A percentile compares a stretch with the other conserved stretches of the same genome.
phyloP scores from a whole-genome alignment of 2,329 filamentous ascomycete species.

The Didymella sp. region DNA sequence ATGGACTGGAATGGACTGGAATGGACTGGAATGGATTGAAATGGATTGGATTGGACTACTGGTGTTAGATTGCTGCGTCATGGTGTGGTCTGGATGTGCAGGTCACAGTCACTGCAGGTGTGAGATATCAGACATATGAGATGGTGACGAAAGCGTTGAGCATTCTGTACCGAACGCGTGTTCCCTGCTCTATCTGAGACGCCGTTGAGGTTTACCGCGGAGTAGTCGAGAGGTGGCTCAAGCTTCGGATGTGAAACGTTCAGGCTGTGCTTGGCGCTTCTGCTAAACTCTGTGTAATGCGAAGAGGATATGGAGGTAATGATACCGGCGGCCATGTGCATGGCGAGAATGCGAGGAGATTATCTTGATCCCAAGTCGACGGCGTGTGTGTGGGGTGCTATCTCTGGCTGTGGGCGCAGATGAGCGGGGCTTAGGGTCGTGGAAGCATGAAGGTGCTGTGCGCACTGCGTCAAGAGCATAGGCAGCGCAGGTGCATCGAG shows the following conservation, averaged over 20 bases:
- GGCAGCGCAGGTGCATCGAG: neutral
- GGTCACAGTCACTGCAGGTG: neutral
- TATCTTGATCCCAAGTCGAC: neutral
- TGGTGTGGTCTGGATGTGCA: too few relatives aligned
- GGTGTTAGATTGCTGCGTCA: neutral
- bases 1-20: too few relatives aligned
- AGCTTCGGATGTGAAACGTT: slow-evolving; percentile 1
- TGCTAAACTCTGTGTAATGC: slow-evolving; percentile 7
- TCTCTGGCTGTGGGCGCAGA: neutral
- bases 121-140: neutral
- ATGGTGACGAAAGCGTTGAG: slow-evolving; percentile 5
- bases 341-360: neutral
- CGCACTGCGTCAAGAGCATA: too few relatives aligned
- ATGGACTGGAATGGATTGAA: too few relatives aligned
- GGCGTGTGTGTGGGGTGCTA: neutral
- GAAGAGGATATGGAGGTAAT: neutral
- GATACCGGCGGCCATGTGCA: neutral
- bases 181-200: slow-evolving; percentile 5
- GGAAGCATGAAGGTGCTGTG: neutral
- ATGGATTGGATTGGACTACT: neutral
- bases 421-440: neutral
- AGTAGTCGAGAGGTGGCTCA: neutral
- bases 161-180: slow-evolving; percentile 1
- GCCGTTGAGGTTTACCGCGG: neutral
- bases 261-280: slow-evolving; percentile 7